Conservation (phyloP, 305 asterid species). For the Solanum hybrid region DNA sequence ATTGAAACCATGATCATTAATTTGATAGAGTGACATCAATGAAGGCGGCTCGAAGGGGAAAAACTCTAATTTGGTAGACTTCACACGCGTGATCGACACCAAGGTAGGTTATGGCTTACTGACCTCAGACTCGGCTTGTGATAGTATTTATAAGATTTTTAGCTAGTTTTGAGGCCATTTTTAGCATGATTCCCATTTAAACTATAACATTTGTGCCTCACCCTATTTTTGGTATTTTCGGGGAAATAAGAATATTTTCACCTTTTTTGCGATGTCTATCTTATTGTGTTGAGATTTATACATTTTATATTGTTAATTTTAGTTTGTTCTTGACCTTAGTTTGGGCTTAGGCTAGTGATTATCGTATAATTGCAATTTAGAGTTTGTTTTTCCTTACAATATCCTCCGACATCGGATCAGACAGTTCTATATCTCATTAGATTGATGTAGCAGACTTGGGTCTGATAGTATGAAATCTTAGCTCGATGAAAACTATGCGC, state of each 20-base stretch:
- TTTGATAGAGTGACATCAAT: too few relatives aligned
- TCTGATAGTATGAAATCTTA: background rate
- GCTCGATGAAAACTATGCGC: too few relatives aligned
- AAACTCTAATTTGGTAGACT: too few relatives aligned
- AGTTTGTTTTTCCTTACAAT: background rate
- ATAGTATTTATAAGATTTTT: too few relatives aligned
- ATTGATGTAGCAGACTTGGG: background rate
- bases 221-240: background rate
- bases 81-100: too few relatives aligned
- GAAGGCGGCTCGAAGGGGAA: too few relatives aligned
- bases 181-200: background rate
- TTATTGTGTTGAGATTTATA: background rate
- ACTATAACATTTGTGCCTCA: background rate
- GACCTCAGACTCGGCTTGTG: background rate
- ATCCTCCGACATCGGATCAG: background rate
- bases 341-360: background rate
- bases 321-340: background rate
- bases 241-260: background rate
- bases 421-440: background rate
- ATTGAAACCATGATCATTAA: too few relatives aligned
- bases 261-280: background rate
- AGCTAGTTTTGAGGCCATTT: background rate
- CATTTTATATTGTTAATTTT: background rate
- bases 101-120: too few relatives aligned
- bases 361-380: background rate